Base-by-base conservation (phyloP, 2,329 filamentous ascomycete genomes). In the Diplodia corticola region DNA sequence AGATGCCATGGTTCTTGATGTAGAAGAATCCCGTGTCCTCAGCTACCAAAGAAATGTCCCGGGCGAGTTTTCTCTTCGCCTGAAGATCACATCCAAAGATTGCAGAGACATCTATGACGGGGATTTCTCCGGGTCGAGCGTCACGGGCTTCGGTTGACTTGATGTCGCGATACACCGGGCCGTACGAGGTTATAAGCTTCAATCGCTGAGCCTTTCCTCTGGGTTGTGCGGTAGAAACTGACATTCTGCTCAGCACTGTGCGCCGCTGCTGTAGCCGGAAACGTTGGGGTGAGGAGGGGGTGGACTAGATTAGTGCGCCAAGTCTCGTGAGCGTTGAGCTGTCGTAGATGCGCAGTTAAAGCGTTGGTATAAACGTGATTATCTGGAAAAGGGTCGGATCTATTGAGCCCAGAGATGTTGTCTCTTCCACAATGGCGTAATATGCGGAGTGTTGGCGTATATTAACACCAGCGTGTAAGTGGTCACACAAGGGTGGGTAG, bases 61-160 rank as follows among this genome's bases (percentile, higher is more conserved):
- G 6, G 80, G 79, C 77, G 70, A 81, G 33, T 70, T 80, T 5
- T 69, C 77, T 40, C 75, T 74, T 24, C 79, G 79, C 71, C 68
- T 81, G 59, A 72, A 77, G 28, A 70, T 80, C 12, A 75, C 75
- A 50, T 70, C 75, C 17, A 73, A 76, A 40, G 75, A 75, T 66
- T 49, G 74, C 75, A 20, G 55, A 59, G 7, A 80, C 76, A 5
- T 80, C 64, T 12, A 69, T 69, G 9, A 68, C 48, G 75, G 70
- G 77, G 73, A n/a, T 76, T 73, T 46, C 80, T 80, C 67, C 79
- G 79, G 3, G 76, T 7, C 55, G 55, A 28, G 55, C 55, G 20
- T 59, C 37, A 17, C 55, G 55, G 17, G 55, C 55, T 15, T 59
- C 37, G 2, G 55, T 59, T 17, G 55, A 59, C 37, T 46, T 59